A percentile compares a stretch with the other conserved stretches of the same genome.
These are phyloP conservation scores for Teratosphaeria gauchensis DNA, from an alignment of 2,329 filamentous ascomycete genomes.

Conservation along the genomic window DNA sequence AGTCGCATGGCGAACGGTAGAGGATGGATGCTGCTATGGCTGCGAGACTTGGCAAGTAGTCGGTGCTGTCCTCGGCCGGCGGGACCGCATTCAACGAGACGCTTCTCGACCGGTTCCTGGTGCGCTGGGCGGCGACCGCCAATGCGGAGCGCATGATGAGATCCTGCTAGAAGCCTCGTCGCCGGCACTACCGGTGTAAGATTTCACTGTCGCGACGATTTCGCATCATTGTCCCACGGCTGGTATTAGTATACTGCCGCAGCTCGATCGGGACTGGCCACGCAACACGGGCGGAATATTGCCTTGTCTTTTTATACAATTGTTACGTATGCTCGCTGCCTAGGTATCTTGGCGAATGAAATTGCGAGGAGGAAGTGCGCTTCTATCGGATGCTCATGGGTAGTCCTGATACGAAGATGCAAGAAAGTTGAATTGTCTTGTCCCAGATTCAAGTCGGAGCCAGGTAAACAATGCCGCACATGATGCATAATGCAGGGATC, in stretches of 20 bases:
- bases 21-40: constrained; percentile 43
- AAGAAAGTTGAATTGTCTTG: background rate
- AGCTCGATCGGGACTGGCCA: background rate
- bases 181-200: background rate
- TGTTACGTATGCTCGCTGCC: background rate
- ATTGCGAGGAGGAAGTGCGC: background rate
- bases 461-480: background rate
- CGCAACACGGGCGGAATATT: background rate
- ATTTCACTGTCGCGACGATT: background rate
- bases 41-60: constrained; percentile 41
- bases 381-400: background rate
- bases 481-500: background rate
- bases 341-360: background rate
- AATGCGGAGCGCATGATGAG: constrained; percentile 21
- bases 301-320: background rate
- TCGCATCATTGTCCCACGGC: background rate
- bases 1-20: constrained; percentile 44
- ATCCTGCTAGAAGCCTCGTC: background rate
- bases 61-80: constrained; percentile 34
- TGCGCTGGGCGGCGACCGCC: constrained; percentile 18
- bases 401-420: background rate
- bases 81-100: constrained; percentile 39
- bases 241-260: background rate
- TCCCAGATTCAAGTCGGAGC: background rate
- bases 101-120: constrained; percentile 16